Evolutionary conservation across 805 yeast genomes (phyloP), one percentile per base, ranked within the genome.

Genomic region (Kodamaea fukazawae): DNA sequence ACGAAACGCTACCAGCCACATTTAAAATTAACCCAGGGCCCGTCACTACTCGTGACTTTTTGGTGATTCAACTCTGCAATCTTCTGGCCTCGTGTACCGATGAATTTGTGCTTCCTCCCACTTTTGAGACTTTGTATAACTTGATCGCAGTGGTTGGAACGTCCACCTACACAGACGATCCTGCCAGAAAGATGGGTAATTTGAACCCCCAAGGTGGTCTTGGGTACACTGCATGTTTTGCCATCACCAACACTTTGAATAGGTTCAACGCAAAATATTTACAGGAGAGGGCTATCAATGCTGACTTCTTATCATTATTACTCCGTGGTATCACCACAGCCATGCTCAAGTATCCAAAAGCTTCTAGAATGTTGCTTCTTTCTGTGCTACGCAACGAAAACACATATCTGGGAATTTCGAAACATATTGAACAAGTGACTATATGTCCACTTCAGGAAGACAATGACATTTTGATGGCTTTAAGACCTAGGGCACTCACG

Each of bases 61-160:
- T 80, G 6, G 66, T 83, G 0, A 64, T 72, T 4, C 85, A 81
- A 34, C 54, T 78, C 4, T 71, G 79, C 37, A 43, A 43, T 11
- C 46, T 63, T n/a, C 18, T 28, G 13, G 12, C 30, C 4, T n/a
- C 25, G 4, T 14, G 28, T 3, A 51, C 71, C 10, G 59, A 76
- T 3, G 51, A 49, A 30, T 47, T 58, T 14, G 40, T 63, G 12
- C 36, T 57, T n/a, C 73, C 79, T 1, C 72, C 79, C 9, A 58
- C 79, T 27, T 72, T 76, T 36, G 85, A 84, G 51, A 66, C 76
- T 36, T 55, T 83, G 7, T 83, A 81, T 58, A 84, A 85, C 52
- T 51, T 83, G 36, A 60, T 85, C 10, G 79, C 68, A 1, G 53
- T 57, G 11, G 55, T 62, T 20, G 23, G 23, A 8, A 8, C 23